A percentile compares a stretch with the other conserved stretches of the same genome.
phyloP scores from a whole-genome alignment of 495 filamentous ascomycete genomes.

The Lichenothelia convexa region DNA sequence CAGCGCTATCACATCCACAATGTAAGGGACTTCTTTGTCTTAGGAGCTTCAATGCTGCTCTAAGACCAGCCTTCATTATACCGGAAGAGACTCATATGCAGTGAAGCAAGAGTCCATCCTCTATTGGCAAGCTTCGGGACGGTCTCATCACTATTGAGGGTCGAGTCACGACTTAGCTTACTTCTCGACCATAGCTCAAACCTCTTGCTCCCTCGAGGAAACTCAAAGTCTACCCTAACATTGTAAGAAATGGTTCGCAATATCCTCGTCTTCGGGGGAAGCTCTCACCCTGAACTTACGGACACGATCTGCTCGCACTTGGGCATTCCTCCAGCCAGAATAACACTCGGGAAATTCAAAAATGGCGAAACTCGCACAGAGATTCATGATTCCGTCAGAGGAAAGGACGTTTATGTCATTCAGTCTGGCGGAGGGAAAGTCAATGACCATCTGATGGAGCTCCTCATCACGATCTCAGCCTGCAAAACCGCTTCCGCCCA shows the following conservation, averaged over 20 bases:
- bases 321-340: constrained; percentile 64
- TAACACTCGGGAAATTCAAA: constrained; percentile 75
- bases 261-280: constrained; percentile 83
- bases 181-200: no score
- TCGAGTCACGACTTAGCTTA: no score
- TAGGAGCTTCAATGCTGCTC: no score
- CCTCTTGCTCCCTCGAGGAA: no score
- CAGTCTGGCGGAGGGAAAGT: constrained; percentile 78
- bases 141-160: no score
- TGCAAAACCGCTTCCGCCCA: constrained; percentile 92
- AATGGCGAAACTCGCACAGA: constrained; percentile 91
- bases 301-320: constrained; percentile 72
- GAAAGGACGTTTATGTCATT: constrained; percentile 95
- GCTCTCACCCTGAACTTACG: constrained; percentile 76
- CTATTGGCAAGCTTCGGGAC: no score
- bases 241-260: constrained; percentile 95
- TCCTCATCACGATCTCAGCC: constrained; percentile 89
- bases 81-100: no score
- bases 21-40: no score
- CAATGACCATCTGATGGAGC: constrained; percentile 89
- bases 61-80: no score
- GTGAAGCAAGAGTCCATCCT: no score
- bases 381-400: constrained; percentile 86
- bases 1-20: no score
- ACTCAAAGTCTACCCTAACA: no score